Evolutionary conservation across 306 rosid genomes (phyloP), one percentile per base, ranked within the genome.

Genomic region (Astragalus membranaceus): DNA sequence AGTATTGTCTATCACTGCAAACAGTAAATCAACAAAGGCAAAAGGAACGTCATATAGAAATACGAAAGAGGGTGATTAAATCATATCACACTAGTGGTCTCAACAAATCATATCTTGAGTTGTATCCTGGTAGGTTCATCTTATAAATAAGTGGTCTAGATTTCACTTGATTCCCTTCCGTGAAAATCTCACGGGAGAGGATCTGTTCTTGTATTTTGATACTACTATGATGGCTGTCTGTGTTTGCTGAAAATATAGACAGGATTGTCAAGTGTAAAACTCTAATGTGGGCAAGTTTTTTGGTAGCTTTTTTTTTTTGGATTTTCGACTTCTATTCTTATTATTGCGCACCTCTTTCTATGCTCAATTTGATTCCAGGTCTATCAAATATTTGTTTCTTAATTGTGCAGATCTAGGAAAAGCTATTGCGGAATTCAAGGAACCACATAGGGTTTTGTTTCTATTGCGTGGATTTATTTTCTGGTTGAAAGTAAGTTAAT

Each of bases 391-490:
- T 52, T 69, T 52, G 36, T 73, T 72, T 79, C 58, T 35, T 72
- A 16, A 66, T 72, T 59, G 72, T 84, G 76, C 87, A 94, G 98
- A 75, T 73, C 65, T 90, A 44, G 59, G 41, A 2, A 16, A 67
- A 52, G 81, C 82, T 48, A 50, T 83, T 62, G 68, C 39, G 69
- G 32, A 39, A 52, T 43, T 72, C 73, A 76, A 84, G n/a, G 73
- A 85, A 76, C 64, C 44, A 11, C 69, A 8, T 44, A 87, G 10
- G 71, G 67, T 61, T 69, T 67, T 88, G 81, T 82, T 81, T 81
- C 82, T 94, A 47, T 66, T 87, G 37, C 98, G 97, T 49, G 98
- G 92, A 61, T 90, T 88, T 67, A 43, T 79, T 67, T 88, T 82
- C 81, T 94, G 90, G 92, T 64, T 90, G 84, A 10, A 85, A 83